phyloP scores from a whole-genome alignment of 2,329 filamentous ascomycete genomes.

The Drechslerella coelobrocha region DNA sequence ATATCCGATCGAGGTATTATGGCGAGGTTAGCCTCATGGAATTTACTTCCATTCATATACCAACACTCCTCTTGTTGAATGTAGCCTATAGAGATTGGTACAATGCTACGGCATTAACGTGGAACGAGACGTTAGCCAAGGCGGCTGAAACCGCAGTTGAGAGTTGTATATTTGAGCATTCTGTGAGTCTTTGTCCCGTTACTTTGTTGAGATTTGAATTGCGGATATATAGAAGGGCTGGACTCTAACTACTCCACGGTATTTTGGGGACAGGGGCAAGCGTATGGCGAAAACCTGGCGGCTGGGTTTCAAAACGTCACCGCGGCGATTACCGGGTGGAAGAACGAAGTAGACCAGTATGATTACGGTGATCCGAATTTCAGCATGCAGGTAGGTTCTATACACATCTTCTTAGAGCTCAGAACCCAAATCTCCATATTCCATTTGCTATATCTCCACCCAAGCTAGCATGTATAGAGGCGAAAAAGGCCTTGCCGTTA shows the following conservation, averaged over 20 bases:
- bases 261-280: constrained; percentile 20
- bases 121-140: constrained; percentile 47
- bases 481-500: too few species aligned
- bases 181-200: constrained; percentile 10
- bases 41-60: too few species aligned
- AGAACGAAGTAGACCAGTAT: constrained; percentile 48
- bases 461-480: too few species aligned
- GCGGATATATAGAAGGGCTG: background rate
- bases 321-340: constrained; percentile 45
- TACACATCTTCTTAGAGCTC: too few species aligned
- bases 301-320: constrained; percentile 42
- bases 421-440: too few species aligned
- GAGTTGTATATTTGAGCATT: constrained; percentile 46
- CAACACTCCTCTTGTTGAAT: background rate
- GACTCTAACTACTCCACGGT: background rate
- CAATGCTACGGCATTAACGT: constrained; percentile 40
- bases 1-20: too few species aligned
- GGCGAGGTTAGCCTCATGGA: too few species aligned
- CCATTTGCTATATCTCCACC: too few species aligned
- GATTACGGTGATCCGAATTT: constrained; percentile 37
- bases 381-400: constrained; percentile 46
- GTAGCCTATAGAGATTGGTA: constrained; percentile 48
- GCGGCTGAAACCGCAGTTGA: constrained; percentile 32
- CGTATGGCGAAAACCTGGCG: constrained; percentile 51
- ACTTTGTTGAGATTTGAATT: background rate